These are phyloP conservation scores for Fusarium xylarioides DNA, from an alignment of 2,329 filamentous ascomycete genomes.

Conservation along the genomic window DNA sequence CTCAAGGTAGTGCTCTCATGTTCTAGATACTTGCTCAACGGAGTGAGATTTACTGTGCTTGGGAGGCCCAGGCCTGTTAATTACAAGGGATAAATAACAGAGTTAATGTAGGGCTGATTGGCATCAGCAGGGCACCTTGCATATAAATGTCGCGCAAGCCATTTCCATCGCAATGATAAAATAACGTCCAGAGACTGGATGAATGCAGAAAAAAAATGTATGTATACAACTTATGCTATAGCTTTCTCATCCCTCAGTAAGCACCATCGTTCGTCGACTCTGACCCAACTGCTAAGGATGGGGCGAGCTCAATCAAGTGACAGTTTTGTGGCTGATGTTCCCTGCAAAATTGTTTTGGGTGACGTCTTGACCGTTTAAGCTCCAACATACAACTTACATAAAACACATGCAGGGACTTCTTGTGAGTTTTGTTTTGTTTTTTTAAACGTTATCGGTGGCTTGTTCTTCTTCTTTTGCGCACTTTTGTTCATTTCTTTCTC, in stretches of 20 bases:
- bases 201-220: not conserved
- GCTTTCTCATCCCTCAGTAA: not conserved
- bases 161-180: not conserved
- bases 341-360: constrained; percentile 12
- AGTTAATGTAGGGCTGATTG: not conserved
- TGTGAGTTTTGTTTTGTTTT: not conserved
- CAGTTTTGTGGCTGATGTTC: constrained; percentile 22
- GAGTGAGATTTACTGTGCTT: not conserved
- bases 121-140: not conserved
- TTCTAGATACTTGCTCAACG: not conserved
- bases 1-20: not conserved
- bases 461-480: not conserved
- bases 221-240: not conserved
- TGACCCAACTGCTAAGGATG: constrained; percentile 5
- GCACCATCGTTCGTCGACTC: not conserved
- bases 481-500: not conserved
- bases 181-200: not conserved
- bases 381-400: constrained; percentile 32
- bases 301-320: constrained; percentile 13
- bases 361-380: constrained; percentile 8
- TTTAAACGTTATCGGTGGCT: not conserved
- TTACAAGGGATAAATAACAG: not conserved
- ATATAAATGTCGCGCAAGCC: not conserved
- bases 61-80: not conserved
- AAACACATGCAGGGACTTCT: constrained; percentile 9